phyloP scores from a whole-genome alignment of 441 rosid species.

The Gossypium trilobum region DNA sequence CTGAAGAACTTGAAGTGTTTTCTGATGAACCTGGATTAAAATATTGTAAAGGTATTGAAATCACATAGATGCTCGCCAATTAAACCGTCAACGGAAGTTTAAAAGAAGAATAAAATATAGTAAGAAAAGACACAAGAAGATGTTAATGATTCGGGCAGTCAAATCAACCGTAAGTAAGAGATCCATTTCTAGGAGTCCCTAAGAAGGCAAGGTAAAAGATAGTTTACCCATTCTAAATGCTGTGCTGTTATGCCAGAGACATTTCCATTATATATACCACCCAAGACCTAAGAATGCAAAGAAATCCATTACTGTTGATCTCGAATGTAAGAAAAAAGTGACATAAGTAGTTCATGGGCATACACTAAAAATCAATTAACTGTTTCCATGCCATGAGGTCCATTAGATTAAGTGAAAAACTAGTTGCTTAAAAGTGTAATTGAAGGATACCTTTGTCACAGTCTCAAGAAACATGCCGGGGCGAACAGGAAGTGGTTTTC shows the following conservation, averaged over 20 bases:
- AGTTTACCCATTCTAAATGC: slow-evolving; percentile 84
- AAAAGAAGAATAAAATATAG: not conserved
- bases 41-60: not conserved
- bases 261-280: slow-evolving; percentile 72
- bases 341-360: not conserved
- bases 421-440: not conserved
- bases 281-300: slow-evolving; percentile 56
- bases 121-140: not conserved
- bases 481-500: slow-evolving; percentile 79
- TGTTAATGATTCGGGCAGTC: not conserved
- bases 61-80: not conserved
- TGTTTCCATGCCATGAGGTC: not conserved
- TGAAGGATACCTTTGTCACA: slow-evolving; percentile 62
- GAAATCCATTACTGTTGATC: slow-evolving; percentile 19
- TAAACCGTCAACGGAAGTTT: not conserved
- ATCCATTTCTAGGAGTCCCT: not conserved
- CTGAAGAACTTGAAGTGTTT: slow-evolving; percentile 78
- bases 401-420: not conserved
- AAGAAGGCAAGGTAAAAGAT: slow-evolving; percentile 11
- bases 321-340: not conserved
- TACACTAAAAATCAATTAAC: not conserved
- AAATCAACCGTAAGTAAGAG: not conserved
- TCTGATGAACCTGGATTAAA: slow-evolving; percentile 69
- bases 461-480: slow-evolving; percentile 96
- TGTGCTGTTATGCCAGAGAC: slow-evolving; percentile 80